phyloP scores from a whole-genome alignment of 495 filamentous ascomycete genomes.

The Aspergillus sparsus region DNA sequence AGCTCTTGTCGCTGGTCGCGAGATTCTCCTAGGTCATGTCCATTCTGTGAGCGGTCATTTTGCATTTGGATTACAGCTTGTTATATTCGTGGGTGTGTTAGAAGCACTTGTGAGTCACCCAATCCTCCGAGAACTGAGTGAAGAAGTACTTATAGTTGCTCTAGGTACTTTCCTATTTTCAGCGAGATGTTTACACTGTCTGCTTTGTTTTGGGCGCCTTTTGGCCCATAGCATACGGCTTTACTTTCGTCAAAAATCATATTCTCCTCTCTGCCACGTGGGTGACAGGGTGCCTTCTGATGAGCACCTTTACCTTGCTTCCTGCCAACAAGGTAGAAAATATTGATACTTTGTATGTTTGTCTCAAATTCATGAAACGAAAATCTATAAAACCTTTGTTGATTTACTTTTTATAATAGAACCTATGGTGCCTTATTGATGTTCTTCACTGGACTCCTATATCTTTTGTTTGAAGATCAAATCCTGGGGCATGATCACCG shows the following conservation, averaged over 20 bases:
- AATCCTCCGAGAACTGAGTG: neutral
- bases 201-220: constrained; percentile 73
- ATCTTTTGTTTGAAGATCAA: constrained; percentile 77
- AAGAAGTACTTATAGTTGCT: constrained; percentile 12
- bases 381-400: constrained; percentile 28
- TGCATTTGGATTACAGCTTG: constrained; percentile 57
- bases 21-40: constrained; percentile 68
- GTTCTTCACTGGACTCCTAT: constrained; percentile 74
- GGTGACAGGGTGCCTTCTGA: constrained; percentile 72
- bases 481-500: constrained; percentile 46
- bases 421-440: constrained; percentile 76
- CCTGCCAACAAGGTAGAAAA: constrained; percentile 84
- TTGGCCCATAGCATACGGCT: constrained; percentile 78
- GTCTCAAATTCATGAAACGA: neutral
- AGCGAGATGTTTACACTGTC: constrained; percentile 81
- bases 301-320: constrained; percentile 90
- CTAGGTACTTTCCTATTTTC: constrained; percentile 82
- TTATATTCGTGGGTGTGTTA: constrained; percentile 70
- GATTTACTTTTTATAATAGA: constrained; percentile 42
- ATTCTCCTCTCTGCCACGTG: constrained; percentile 65
- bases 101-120: constrained; percentile 72
- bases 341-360: constrained; percentile 67
- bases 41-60: constrained; percentile 54
- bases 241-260: constrained; percentile 68
- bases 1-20: constrained; percentile 66